These are phyloP conservation scores for Ananas comosus DNA, from an alignment of 176 grass and related monocot genomes.

Conservation along the genomic window DNA sequence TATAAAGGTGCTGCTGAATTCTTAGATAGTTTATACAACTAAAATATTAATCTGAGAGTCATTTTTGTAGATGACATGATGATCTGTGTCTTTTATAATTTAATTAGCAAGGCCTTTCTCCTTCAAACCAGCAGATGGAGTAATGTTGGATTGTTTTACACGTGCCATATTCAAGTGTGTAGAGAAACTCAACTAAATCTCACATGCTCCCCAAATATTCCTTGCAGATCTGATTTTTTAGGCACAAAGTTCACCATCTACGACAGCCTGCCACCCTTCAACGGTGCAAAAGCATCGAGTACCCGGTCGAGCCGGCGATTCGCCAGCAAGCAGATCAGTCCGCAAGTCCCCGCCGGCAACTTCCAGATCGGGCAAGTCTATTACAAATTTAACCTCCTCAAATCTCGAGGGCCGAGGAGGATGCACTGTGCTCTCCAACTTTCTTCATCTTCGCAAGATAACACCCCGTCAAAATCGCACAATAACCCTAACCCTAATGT, in stretches of 20 bases:
- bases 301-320: slow-evolving; percentile 58
- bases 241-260: slow-evolving; percentile 80
- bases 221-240: slow-evolving; percentile 81
- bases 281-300: slow-evolving; percentile 55
- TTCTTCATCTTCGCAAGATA: slow-evolving; percentile 5
- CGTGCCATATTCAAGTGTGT: not conserved
- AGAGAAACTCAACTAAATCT: not conserved
- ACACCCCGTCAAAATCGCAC: not conserved
- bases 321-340: slow-evolving; percentile 76
- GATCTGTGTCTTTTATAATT: too few species aligned
- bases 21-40: too few species aligned
- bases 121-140: not conserved
- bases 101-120: not conserved
- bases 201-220: not conserved
- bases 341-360: slow-evolving; percentile 54
- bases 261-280: slow-evolving; percentile 48
- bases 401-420: slow-evolving; percentile 83
- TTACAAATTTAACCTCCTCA: slow-evolving; percentile 92
- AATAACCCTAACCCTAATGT: not conserved
- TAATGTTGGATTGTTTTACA: not conserved
- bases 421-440: slow-evolving; percentile 85
- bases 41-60: too few species aligned
- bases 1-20: too few species aligned
- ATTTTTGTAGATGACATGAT: too few species aligned
- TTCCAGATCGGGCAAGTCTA: slow-evolving; percentile 59